These are phyloP conservation scores for Phytophthora meadii DNA, from an alignment of 352 stramenopile species.

Conservation along the genomic window DNA sequence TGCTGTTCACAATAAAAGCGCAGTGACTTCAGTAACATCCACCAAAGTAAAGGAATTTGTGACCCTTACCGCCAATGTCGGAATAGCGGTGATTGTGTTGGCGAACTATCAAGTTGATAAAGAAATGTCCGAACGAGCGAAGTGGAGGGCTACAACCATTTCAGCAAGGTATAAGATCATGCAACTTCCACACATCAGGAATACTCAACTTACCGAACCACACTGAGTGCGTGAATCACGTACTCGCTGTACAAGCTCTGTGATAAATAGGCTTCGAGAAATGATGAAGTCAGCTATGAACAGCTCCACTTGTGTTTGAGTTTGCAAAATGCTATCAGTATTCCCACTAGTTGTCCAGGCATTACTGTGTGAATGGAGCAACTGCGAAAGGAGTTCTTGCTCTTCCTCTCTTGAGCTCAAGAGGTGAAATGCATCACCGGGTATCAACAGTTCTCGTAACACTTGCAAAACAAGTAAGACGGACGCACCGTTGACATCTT, in stretches of 20 bases:
- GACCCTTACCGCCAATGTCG: slow-evolving; percentile 38
- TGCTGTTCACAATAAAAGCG: slow-evolving; percentile 20
- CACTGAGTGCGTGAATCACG: slow-evolving; percentile 7
- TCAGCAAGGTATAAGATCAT: neutral
- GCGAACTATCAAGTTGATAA: slow-evolving; percentile 29
- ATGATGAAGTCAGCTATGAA: slow-evolving; percentile 47
- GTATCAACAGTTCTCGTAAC: slow-evolving; percentile 26
- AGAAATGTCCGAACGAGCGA: slow-evolving; percentile 43
- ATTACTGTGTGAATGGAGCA: slow-evolving; percentile 24
- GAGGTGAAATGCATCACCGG: slow-evolving; percentile 16
- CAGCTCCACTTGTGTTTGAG: slow-evolving; percentile 34
- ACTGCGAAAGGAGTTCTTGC: slow-evolving; percentile 37
- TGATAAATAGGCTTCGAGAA: slow-evolving; percentile 31
- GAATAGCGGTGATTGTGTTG: slow-evolving; percentile 21
- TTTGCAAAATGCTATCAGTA: neutral
- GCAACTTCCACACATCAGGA: neutral
- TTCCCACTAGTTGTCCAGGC: neutral
- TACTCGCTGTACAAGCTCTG: slow-evolving; percentile 21
- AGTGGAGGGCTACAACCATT: slow-evolving; percentile 17
- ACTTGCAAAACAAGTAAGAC: slow-evolving; percentile 28
- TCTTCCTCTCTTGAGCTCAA: slow-evolving; percentile 28
- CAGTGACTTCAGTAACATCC: slow-evolving; percentile 5
- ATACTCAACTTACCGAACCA: slow-evolving; percentile 19
- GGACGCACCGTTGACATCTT: slow-evolving; percentile 17
- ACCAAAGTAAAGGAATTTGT: neutral